Percentiles rank a stretch among this genome's conserved stretches.
These are phyloP conservation scores for Hypoxylon subgilvum DNA, from an alignment of 495 filamentous ascomycete species.

Conservation along the genomic window DNA sequence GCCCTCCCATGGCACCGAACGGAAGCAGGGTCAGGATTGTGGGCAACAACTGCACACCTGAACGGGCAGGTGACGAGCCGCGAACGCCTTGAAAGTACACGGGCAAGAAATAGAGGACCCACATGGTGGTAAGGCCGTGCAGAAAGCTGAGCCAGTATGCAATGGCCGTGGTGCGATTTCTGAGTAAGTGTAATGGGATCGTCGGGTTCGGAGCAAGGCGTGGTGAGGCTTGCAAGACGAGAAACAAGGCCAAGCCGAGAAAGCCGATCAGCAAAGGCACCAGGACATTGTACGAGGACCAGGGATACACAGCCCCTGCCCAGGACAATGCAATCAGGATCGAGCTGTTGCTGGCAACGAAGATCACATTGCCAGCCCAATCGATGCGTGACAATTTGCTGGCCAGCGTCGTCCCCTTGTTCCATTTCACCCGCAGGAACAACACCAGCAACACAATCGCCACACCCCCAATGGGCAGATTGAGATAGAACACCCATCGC, in stretches of 20 bases:
- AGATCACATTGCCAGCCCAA: constrained; percentile 41
- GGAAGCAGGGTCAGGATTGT: constrained; percentile 47
- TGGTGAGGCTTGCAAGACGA: too few relatives aligned
- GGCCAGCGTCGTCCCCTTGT: too few relatives aligned
- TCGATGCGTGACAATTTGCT: constrained; percentile 37
- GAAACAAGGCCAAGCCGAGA: too few relatives aligned
- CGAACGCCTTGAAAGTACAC: constrained; percentile 57
- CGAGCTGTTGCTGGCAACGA: constrained; percentile 30
- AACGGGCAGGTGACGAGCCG: constrained; percentile 37
- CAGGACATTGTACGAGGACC: constrained; percentile 38
- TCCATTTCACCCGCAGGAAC: constrained; percentile 48
- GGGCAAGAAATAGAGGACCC: constrained; percentile 53
- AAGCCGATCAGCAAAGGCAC: too few relatives aligned
- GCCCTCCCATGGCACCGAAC: constrained; percentile 49
- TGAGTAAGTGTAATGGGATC: constrained; percentile 25
- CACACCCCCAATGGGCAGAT: constrained; percentile 72
- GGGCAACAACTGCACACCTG: constrained; percentile 48
- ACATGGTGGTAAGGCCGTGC: constrained; percentile 9
- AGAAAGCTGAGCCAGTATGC: constrained; percentile 37
- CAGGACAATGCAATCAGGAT: constrained; percentile 33
- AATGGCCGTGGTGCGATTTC: constrained; percentile 40
- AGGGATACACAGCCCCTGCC: constrained; percentile 11
- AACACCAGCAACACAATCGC: constrained; percentile 67
- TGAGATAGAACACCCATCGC: constrained; percentile 87
- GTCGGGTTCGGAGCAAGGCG: constrained; percentile 38